Conservation (phyloP, 1,284 basidiomycete species). For the Cutaneotrichosporon curvatum region DNA sequence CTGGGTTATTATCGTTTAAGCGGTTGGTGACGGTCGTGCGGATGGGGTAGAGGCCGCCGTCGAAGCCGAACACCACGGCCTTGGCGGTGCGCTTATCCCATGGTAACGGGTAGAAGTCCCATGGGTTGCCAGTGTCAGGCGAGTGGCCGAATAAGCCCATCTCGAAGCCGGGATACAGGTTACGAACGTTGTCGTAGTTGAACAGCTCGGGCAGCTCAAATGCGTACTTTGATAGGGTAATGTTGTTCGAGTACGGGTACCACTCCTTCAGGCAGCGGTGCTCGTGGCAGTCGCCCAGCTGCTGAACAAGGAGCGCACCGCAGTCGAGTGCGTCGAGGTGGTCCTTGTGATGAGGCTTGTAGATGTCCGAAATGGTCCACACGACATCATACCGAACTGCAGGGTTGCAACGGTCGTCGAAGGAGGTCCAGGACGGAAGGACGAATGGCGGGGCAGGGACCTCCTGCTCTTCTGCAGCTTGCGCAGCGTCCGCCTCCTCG, state of each 20-base stretch:
- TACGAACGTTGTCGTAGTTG: slow-evolving; percentile 29
- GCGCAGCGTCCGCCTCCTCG: too few species aligned
- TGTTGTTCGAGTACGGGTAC: slow-evolving; percentile 44
- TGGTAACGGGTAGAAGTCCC: slow-evolving; percentile 43
- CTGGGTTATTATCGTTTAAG: slow-evolving; percentile 10
- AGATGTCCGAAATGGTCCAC: slow-evolving; percentile 43
- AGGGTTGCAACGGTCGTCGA: slow-evolving; percentile 21
- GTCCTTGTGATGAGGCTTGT: slow-evolving; percentile 34
- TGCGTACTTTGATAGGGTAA: slow-evolving; percentile 47
- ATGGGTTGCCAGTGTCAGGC: slow-evolving; percentile 44
- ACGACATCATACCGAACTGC: slow-evolving; percentile 35
- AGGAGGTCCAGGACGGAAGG: slow-evolving; percentile 1
- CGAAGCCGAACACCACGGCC: slow-evolving; percentile 43
- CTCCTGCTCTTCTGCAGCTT: too few species aligned
- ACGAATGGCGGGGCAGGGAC: too few species aligned
- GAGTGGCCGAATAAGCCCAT: slow-evolving; percentile 45
- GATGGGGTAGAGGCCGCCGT: slow-evolving; percentile 45
- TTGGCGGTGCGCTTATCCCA: slow-evolving; percentile 34
- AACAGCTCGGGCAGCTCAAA: slow-evolving; percentile 46
- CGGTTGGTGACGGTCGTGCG: slow-evolving; percentile 37
- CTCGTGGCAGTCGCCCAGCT: slow-evolving; percentile 44
- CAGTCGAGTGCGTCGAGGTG: slow-evolving; percentile 42
- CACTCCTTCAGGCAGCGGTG: slow-evolving; percentile 41
- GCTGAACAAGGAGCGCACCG: slow-evolving; percentile 43
- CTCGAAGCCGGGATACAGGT: slow-evolving; percentile 30